phyloP scores from a whole-genome alignment of 2,329 filamentous ascomycete species.

The Cordyceps javanica region DNA sequence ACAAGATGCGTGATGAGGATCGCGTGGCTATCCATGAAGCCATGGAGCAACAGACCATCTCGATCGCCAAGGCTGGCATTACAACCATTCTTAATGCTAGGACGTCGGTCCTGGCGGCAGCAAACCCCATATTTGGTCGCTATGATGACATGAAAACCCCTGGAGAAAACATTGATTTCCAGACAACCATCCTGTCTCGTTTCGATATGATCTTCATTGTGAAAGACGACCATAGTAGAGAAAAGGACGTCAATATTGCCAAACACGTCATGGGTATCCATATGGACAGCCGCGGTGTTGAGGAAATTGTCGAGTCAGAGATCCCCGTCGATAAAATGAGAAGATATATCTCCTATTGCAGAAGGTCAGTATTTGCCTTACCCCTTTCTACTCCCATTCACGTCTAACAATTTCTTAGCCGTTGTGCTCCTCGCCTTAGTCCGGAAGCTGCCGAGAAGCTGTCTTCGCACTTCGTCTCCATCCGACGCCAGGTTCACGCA shows the following conservation, averaged over 20 bases:
- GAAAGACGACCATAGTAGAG: constrained; percentile 85
- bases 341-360: constrained; percentile 95
- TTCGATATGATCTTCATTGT: constrained; percentile 99
- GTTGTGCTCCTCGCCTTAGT: constrained; percentile 86
- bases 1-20: constrained; percentile 99
- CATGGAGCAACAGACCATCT: constrained; percentile 99
- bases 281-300: constrained; percentile 79
- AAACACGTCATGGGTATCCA: constrained; percentile 97
- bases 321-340: constrained; percentile 96
- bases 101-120: constrained; percentile 90
- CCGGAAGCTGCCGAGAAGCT: constrained; percentile 91
- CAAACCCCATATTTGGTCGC: constrained; percentile 94
- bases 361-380: constrained; percentile 60
- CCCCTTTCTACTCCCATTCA: not conserved
- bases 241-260: constrained; percentile 86
- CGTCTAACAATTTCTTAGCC: constrained; percentile 44
- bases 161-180: constrained; percentile 98
- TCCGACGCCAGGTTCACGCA: constrained; percentile 87
- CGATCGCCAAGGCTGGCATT: constrained; percentile 96
- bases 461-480: constrained; percentile 94
- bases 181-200: constrained; percentile 94
- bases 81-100: constrained; percentile 95
- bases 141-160: constrained; percentile 98
- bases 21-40: constrained; percentile 97
- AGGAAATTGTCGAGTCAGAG: constrained; percentile 79